Base-by-base conservation (phyloP, 352 stramenopile genomes). In the Vaucheria bursata region DNA sequence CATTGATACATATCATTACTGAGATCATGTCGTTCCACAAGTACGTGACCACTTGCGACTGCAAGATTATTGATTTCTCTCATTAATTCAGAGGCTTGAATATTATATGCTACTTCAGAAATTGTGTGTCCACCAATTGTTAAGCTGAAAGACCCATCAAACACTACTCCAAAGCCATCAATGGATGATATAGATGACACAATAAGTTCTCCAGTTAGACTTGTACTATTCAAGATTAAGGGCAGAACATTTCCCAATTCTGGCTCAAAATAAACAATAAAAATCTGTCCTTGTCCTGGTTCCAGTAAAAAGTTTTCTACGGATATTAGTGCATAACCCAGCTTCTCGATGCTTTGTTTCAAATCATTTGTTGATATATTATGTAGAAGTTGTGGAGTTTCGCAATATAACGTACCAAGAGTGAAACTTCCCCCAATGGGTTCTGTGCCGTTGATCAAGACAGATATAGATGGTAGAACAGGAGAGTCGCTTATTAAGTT, bases 91-190 rank as follows among this genome's bases (percentile, higher is more conserved):
- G 32, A 3, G 3, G 85, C 85, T 0, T 77, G 81, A 7, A 85
- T 84, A 39, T 91, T 85, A 59, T 81, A 89, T n/a, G 76, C 80
- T 8, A 91, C 75, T 65, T 78, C 78, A 1, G 52, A 12, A 6
- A 86, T 90, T n/a, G 75, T 71, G 59, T 83, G 80, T 5, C 70
- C 78, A 25, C 81, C 80, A 25, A 87, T 82, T 25, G 74, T 49
- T 45, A 83, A 53, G 34, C 64, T 83, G 31, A 77, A 84, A 39
- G 72, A 53, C 8, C 79, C 79, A 1, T 64, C 79, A 71, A 39
- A 32, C 38, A 49, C 71, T 8, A 72, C 37, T 53, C 32, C 64
- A 7, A n/a, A 40, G 0, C 75, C 69, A 31, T 68, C 77, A 49
- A 65, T 82, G 65, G 35, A 79, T 82, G n/a, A 79, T 68, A 67